Conservation (phyloP, 306 rosid species). For the Rosa lucieae region DNA sequence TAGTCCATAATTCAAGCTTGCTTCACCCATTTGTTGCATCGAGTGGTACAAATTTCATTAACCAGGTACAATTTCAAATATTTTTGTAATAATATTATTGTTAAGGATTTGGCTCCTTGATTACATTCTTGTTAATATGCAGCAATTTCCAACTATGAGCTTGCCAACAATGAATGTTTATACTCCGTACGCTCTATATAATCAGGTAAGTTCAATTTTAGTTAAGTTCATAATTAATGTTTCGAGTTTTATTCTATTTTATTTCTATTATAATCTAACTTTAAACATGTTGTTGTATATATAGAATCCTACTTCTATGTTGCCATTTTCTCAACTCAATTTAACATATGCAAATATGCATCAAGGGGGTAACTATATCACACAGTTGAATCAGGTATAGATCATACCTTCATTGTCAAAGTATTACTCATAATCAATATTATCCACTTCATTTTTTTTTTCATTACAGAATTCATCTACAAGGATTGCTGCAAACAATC, state of each 20-base stretch:
- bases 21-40: background rate
- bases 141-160: background rate
- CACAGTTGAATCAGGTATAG: too few species aligned
- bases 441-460: too few species aligned
- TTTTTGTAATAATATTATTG: too few species aligned
- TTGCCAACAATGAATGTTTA: background rate
- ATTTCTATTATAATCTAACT: too few species aligned
- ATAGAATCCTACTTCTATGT: background rate
- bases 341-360: too few species aligned
- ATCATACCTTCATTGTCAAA: too few species aligned
- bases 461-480: too few species aligned
- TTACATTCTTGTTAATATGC: background rate
- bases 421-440: too few species aligned
- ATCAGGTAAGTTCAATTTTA: background rate
- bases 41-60: background rate
- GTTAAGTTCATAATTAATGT: too few species aligned
- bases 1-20: background rate
- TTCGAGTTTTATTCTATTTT: too few species aligned
- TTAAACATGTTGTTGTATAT: background rate
- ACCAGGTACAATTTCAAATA: too few species aligned
- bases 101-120: background rate
- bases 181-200: background rate
- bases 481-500: too few species aligned
- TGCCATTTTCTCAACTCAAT: background rate
- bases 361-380: background rate